A percentile compares a stretch with the other conserved stretches of the same genome.
These are phyloP conservation scores for Sutorius australiensis DNA, from an alignment of 768 basidiomycete genomes.

Conservation along the genomic window DNA sequence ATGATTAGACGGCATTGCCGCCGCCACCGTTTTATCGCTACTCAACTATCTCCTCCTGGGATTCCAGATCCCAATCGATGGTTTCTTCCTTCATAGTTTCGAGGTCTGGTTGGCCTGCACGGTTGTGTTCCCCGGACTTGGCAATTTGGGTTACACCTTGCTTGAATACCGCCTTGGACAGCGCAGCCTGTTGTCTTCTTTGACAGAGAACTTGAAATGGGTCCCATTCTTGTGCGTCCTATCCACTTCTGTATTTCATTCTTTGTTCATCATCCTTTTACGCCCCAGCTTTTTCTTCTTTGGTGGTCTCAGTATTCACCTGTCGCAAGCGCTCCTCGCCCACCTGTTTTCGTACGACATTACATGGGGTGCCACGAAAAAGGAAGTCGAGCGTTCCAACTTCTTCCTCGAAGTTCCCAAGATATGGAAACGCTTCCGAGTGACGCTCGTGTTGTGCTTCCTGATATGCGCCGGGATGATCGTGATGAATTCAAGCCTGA, in stretches of 20 bases:
- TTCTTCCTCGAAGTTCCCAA: constrained; percentile 88
- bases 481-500: constrained; percentile 43
- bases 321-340: constrained; percentile 48
- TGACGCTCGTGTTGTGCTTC: constrained; percentile 53
- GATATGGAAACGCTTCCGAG: constrained; percentile 75
- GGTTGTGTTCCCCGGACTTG: constrained; percentile 70
- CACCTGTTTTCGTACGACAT: constrained; percentile 60
- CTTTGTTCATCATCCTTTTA: not conserved
- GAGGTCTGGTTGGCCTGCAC: constrained; percentile 79
- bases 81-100: constrained; percentile 73
- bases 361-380: constrained; percentile 60
- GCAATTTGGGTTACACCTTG: constrained; percentile 69
- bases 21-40: constrained; percentile 57
- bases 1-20: constrained; percentile 53
- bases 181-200: constrained; percentile 16
- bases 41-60: constrained; percentile 79
- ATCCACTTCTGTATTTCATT: not conserved
- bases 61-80: constrained; percentile 64
- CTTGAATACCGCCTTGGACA: constrained; percentile 71
- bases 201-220: constrained; percentile 28
- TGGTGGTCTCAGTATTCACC: constrained; percentile 51
- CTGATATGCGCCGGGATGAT: constrained; percentile 50
- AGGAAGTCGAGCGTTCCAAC: constrained; percentile 87
- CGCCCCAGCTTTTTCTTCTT: constrained; percentile 46
- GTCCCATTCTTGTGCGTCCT: constrained; percentile 37